Evolutionary conservation across 2,329 filamentous ascomycete genomes (phyloP), one percentile per base, ranked within the genome.

Genomic region (Incumbomyces delicatus): DNA sequence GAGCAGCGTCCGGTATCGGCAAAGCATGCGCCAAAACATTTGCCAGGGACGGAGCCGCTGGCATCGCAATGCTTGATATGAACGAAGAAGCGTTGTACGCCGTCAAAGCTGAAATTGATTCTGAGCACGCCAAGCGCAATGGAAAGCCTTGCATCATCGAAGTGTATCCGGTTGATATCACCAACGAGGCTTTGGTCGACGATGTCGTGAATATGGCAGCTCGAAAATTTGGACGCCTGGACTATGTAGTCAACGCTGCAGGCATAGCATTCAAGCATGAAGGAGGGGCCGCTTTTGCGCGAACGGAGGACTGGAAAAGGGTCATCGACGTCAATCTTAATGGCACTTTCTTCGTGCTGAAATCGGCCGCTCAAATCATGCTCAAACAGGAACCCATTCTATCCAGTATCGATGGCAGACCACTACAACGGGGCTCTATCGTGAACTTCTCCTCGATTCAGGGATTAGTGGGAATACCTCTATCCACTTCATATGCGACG

Each of bases 191-290:
- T 50, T 73, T 53, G 13, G 55, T 71, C 45, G 72, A 80, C 58
- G 67, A 76, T 40, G 70, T 73, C 31, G 73, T 72, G 13, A 76
- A 81, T 55, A 69, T 73, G 47, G 69, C 76, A 18, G 73, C 72
- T 10, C 63, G 68, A 45, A 78, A 76, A 51, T 75, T 78, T 53
- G 79, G 56, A 14, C 49, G 50, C 14, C 48, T 60, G 2, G 55
- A 60, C 18, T 53, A 56, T 14, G 54, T 59, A 0, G 43, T 60
- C 41, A 58, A 60, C 45, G 58, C 30, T 20, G 56, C 56, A 8
- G 57, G 57, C 12, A 53, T 69, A 6, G 61, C 61, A 13, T 36
- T 44, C 41, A 44, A 44, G 27, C 41, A 44, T 29, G 17, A 35
- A 27, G 41, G 41, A 20, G 41, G 41, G 5, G 33, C 41, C 27